Evolutionary conservation across 2,329 filamentous ascomycete species (phyloP).

Genomic region (Botrytis fabae): DNA sequence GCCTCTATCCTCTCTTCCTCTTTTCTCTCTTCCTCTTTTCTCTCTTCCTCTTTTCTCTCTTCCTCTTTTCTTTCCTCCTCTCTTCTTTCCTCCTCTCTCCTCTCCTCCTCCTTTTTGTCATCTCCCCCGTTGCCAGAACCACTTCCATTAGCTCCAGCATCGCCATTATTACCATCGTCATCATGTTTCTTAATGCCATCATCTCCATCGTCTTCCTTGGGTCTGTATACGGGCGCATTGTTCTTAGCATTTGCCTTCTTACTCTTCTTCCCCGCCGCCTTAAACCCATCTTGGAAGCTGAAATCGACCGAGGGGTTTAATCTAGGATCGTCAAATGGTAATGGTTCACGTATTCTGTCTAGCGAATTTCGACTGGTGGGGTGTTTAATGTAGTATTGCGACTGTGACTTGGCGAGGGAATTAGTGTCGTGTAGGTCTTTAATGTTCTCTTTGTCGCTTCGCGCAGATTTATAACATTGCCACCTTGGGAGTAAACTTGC

Average conservation of each 20-base stretch:
- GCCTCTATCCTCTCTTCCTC: slow-evolving; percentile 50
- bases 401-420: slow-evolving; percentile 35
- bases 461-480: slow-evolving; percentile 24
- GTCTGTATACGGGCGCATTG: slow-evolving; percentile 32
- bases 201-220: slow-evolving; percentile 47
- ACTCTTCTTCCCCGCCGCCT: slow-evolving; percentile 56
- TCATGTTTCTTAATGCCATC: slow-evolving; percentile 48
- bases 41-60: slow-evolving; percentile 44
- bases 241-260: slow-evolving; percentile 48
- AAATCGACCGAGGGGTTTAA: slow-evolving; percentile 56
- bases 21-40: slow-evolving; percentile 43
- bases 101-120: slow-evolving; percentile 42
- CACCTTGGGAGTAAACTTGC: slow-evolving; percentile 29
- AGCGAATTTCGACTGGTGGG: slow-evolving; percentile 30
- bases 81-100: slow-evolving; percentile 49
- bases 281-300: slow-evolving; percentile 53
- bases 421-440: slow-evolving; percentile 35
- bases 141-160: slow-evolving; percentile 40
- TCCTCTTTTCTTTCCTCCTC: slow-evolving; percentile 43
- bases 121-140: slow-evolving; percentile 41
- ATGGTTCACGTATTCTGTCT: slow-evolving; percentile 29
- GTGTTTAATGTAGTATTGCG: slow-evolving; percentile 30
- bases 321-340: slow-evolving; percentile 50
- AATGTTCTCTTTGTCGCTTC: slow-evolving; percentile 27
- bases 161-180: slow-evolving; percentile 42